phyloP scores from a whole-genome alignment of 2,329 filamentous ascomycete species.

The Fusarium hainanense region DNA sequence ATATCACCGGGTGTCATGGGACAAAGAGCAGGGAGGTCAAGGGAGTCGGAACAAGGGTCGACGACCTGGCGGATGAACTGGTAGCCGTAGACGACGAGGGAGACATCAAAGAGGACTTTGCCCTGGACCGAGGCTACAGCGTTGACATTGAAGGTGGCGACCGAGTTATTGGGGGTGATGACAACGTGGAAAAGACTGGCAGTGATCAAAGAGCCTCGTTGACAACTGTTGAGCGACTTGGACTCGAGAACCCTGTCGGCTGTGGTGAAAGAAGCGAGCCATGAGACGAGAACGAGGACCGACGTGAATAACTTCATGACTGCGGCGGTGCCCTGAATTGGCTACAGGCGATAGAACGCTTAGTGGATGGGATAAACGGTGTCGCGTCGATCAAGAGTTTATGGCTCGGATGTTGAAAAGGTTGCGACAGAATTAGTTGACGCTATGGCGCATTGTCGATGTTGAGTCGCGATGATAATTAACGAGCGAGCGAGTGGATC shows the following conservation, averaged over 20 bases:
- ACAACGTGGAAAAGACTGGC: conserved; percentile 89
- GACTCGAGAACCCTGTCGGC: conserved; percentile 79
- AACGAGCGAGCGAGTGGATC: not conserved
- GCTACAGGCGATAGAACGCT: not conserved
- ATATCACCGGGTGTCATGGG: conserved; percentile 90
- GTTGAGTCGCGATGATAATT: conserved; percentile 1
- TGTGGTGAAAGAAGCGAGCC: conserved; percentile 43
- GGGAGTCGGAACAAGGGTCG: conserved; percentile 76
- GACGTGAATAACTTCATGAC: conserved; percentile 24
- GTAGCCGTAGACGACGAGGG: conserved; percentile 86
- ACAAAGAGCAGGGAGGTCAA: conserved; percentile 76
- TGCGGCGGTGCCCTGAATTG: not conserved
- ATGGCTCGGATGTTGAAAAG: not conserved
- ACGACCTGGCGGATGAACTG: conserved; percentile 72
- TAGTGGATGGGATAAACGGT: not conserved
- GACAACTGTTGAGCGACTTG: conserved; percentile 85
- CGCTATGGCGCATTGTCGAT: conserved; percentile 10
- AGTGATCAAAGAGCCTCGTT: conserved; percentile 83
- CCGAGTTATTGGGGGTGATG: conserved; percentile 79
- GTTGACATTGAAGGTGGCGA: conserved; percentile 77
- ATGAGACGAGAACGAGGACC: conserved; percentile 23
- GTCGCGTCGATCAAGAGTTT: not conserved
- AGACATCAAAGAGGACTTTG: conserved; percentile 80
- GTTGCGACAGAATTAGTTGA: not conserved
- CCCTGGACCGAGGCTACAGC: conserved; percentile 85